A percentile compares a stretch with the other conserved stretches of the same genome.
phyloP scores from a whole-genome alignment of 2,329 filamentous ascomycete species.

The Phialophora macrospora region DNA sequence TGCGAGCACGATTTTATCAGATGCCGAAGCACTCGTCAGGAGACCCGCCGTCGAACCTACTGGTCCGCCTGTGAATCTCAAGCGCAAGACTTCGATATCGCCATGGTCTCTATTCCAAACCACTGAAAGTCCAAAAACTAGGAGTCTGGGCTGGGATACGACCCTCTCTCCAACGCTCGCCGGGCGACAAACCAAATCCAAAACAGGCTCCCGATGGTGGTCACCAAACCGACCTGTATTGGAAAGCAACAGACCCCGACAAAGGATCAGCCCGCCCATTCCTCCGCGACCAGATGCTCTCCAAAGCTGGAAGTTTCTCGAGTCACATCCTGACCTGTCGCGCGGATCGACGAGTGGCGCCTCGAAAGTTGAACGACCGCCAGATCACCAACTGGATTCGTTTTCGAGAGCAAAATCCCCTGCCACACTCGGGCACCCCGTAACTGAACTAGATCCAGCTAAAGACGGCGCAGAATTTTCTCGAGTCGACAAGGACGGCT shows the following conservation, averaged over 20 bases:
- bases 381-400: background rate
- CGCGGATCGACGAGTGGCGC: background rate
- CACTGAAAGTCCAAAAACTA: background rate
- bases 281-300: slow-evolving; percentile 16
- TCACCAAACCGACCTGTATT: background rate
- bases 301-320: background rate
- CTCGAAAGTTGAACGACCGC: background rate
- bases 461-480: slow-evolving; percentile 21
- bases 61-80: background rate
- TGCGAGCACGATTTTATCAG: background rate
- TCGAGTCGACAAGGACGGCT: slow-evolving; percentile 26
- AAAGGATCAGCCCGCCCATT: slow-evolving; percentile 16
- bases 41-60: background rate
- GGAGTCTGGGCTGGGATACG: background rate
- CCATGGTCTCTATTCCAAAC: slow-evolving; percentile 19
- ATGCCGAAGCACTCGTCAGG: background rate
- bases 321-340: background rate
- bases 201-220: slow-evolving; percentile 1
- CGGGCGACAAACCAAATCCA: background rate
- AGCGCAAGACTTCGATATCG: slow-evolving; percentile 10
- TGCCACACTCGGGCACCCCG: background rate
- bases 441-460: slow-evolving; percentile 24
- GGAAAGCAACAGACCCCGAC: background rate
- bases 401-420: background rate
- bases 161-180: background rate